Conservation (phyloP, 2,329 filamentous ascomycete species). For the Shiraia sp. region DNA sequence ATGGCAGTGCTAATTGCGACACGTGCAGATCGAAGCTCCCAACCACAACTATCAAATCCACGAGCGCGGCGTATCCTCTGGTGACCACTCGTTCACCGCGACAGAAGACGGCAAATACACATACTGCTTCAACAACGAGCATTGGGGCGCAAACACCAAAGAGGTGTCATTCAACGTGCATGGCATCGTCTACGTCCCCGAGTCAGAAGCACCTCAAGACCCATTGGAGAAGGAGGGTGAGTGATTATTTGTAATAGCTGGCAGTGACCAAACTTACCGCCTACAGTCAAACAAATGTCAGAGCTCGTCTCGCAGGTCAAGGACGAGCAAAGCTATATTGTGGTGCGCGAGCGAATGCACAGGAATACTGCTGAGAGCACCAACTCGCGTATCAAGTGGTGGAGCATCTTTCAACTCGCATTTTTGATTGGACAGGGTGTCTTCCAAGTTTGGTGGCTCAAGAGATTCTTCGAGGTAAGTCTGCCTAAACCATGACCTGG, state of each 20-base stretch:
- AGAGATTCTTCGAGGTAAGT: slow-evolving; percentile 88
- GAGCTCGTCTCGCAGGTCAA: slow-evolving; percentile 90
- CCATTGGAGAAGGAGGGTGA: slow-evolving; percentile 88
- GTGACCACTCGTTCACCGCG: slow-evolving; percentile 91
- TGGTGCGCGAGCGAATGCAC: slow-evolving; percentile 92
- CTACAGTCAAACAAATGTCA: slow-evolving; percentile 75
- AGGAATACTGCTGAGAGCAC: slow-evolving; percentile 99
- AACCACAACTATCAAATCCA: slow-evolving; percentile 74
- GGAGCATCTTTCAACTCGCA: slow-evolving; percentile 94
- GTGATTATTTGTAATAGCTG: too few relatives aligned
- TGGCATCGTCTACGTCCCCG: slow-evolving; percentile 95
- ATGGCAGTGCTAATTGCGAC: slow-evolving; percentile 8
- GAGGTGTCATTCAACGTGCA: slow-evolving; percentile 99
- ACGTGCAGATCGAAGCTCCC: slow-evolving; percentile 74
- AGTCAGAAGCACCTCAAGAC: slow-evolving; percentile 80
- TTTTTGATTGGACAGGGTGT: slow-evolving; percentile 88
- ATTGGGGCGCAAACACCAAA: slow-evolving; percentile 94
- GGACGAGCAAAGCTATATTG: slow-evolving; percentile 97
- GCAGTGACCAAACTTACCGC: too few relatives aligned
- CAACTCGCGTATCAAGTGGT: slow-evolving; percentile 97
- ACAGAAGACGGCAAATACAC: slow-evolving; percentile 82
- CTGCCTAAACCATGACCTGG: too few relatives aligned
- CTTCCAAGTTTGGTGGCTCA: slow-evolving; percentile 99
- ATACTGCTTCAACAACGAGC: slow-evolving; percentile 99
- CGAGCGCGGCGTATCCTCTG: slow-evolving; percentile 80